phyloP scores from a whole-genome alignment of 2,329 filamentous ascomycete genomes.

The Arthrobotrys pseudoclavata region DNA sequence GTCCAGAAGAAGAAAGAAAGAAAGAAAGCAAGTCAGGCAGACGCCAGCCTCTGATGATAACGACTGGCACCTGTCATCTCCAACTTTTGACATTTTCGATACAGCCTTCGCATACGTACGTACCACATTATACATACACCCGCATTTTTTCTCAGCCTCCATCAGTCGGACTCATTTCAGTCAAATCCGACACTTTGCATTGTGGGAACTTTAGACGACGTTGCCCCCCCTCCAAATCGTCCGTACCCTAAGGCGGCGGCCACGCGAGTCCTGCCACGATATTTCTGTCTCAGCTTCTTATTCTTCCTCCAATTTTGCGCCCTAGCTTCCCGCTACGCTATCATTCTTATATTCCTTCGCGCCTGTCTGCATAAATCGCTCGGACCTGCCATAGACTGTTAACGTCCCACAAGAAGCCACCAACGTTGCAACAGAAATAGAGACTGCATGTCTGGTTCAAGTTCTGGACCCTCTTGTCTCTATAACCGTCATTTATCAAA shows the following conservation, averaged over 20 bases:
- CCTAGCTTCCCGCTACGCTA: slow-evolving; percentile 50
- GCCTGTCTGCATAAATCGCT: slow-evolving; percentile 46
- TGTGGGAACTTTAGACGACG: slow-evolving; percentile 53
- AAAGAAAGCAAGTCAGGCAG: background rate
- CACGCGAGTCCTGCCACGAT: slow-evolving; percentile 60
- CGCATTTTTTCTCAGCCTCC: slow-evolving; percentile 31
- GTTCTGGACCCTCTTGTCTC: slow-evolving; percentile 54
- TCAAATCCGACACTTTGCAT: slow-evolving; percentile 24
- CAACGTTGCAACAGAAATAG: slow-evolving; percentile 36
- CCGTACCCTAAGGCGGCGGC: slow-evolving; percentile 37
- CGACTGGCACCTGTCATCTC: slow-evolving; percentile 44
- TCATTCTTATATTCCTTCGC: slow-evolving; percentile 28
- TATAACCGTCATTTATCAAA: slow-evolving; percentile 23
- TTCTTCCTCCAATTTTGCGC: slow-evolving; percentile 27
- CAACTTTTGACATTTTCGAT: slow-evolving; percentile 33
- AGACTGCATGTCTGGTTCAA: slow-evolving; percentile 46
- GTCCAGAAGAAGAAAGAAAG: slow-evolving; percentile 8
- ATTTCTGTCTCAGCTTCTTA: slow-evolving; percentile 54
- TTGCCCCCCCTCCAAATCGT: slow-evolving; percentile 26
- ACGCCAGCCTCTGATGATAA: slow-evolving; percentile 29
- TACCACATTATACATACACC: slow-evolving; percentile 5
- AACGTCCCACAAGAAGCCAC: slow-evolving; percentile 59
- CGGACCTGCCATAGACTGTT: slow-evolving; percentile 45
- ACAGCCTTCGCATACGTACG: slow-evolving; percentile 9
- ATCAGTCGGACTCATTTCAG: slow-evolving; percentile 19